Evolutionary conservation across 192 early-diverging fungal genomes (phyloP), one percentile per base, ranked within the genome.

Genomic region (Coemansia reversa): DNA sequence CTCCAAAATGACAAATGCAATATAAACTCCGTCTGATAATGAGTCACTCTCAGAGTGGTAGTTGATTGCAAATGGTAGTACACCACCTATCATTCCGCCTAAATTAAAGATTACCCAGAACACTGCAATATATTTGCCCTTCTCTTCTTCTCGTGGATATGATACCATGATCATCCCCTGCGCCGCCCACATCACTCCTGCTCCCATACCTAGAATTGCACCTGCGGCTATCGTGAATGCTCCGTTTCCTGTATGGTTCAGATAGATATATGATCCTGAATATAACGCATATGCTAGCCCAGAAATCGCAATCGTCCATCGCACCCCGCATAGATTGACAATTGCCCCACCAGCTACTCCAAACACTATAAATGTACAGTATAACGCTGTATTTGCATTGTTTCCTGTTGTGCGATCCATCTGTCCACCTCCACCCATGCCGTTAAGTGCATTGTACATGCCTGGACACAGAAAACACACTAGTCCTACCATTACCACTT

Each of bases 31-130:
- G 63, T 86, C 84, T 0, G 63, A 62, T 24, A 77, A 65, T 39
- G 81, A 67, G 9, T 65, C 72, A 19, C 67, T 67, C 0, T 70
- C 62, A 19, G 62, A 55, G 60, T 91, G 70, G 83, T 76, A 93
- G 75, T 92, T 88, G 60, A 88, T 82, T 49, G 77, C 87, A 47
- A 93, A 84, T 28, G 85, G 84, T 64, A 95, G 84, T 32, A 88
- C 82, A 55, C 87, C 86, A 69, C 93, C 93, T 18, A 95, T 59
- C 62, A 91, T 85, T 29, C 88, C 93, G 62, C 93, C 93, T 67
- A 88, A 74, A 66, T 91, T 91, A 84, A 93, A 95, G 55, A 94
- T 89, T 60, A 88, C 83, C 93, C 93, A 95, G 85, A 95, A 95
- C 30, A 88, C 81, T 24, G 87, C 87, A 57, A 95, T 92, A 74